A percentile compares a stretch with the other conserved stretches of the same genome.
Conservation (phyloP, 352 stramenopile genomes). For the Pythium dissimile region DNA sequence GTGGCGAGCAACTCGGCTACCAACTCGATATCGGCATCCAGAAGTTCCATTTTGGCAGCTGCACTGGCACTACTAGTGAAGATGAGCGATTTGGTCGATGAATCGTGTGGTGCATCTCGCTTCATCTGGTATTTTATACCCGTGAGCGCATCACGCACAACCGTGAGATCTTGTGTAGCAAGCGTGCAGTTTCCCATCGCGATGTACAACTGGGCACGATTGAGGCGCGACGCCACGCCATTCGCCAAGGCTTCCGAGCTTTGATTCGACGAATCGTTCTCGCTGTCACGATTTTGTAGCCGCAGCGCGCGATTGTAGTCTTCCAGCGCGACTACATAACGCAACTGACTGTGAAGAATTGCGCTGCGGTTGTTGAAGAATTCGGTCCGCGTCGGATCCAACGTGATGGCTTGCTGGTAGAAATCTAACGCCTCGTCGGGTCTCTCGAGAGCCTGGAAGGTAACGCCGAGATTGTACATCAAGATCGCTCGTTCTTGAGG, state of each 20-base stretch:
- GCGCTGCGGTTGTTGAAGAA: conserved; percentile 61
- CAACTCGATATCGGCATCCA: conserved; percentile 25
- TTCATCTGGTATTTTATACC: background rate
- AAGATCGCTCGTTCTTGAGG: conserved; percentile 30
- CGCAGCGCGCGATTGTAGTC: conserved; percentile 49
- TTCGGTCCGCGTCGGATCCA: conserved; percentile 34
- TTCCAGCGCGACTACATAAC: conserved; percentile 43
- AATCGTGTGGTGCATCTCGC: background rate
- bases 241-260: background rate
- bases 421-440: conserved; percentile 43
- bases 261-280: background rate
- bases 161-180: conserved; percentile 35
- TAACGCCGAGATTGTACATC: conserved; percentile 47
- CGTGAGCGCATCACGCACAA: conserved; percentile 9
- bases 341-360: conserved; percentile 51
- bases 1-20: conserved; percentile 33
- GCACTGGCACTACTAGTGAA: background rate
- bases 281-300: conserved; percentile 9
- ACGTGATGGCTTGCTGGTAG: conserved; percentile 46
- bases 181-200: conserved; percentile 41
- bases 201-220: conserved; percentile 57
- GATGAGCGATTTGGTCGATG: background rate
- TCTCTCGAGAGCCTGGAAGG: conserved; percentile 35
- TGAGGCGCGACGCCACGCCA: conserved; percentile 37
- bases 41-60: conserved; percentile 5